A percentile compares a stretch with the other conserved stretches of the same genome.
Evolutionary conservation across 2,329 filamentous ascomycete species (phyloP).

Genomic region (Monascus ruber): DNA sequence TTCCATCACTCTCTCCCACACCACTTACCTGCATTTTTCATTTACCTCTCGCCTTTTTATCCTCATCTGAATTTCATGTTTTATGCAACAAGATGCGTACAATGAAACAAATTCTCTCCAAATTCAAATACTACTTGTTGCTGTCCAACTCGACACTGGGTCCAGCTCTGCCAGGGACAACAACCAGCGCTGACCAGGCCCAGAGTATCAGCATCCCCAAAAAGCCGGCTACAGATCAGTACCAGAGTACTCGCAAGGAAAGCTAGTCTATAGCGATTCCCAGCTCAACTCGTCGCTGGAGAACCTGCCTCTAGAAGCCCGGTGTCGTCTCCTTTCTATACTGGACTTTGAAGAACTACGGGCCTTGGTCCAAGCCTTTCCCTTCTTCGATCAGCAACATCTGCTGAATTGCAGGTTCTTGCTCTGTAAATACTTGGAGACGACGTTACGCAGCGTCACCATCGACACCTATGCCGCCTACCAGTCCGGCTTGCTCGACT

Average conservation of each 20-base stretch:
- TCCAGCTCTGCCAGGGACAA: too few relatives aligned
- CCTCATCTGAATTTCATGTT: not conserved
- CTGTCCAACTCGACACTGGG: too few relatives aligned
- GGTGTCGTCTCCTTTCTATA: constrained; percentile 10
- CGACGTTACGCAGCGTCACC: constrained; percentile 7
- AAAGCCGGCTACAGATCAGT: too few relatives aligned
- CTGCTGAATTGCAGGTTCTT: constrained; percentile 9
- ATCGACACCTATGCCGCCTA: constrained; percentile 4
- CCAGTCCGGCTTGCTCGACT: not conserved
- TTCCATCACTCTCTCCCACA: too few relatives aligned
- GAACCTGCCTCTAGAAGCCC: constrained; percentile 13
- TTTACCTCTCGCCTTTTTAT: not conserved
- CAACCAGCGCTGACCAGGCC: too few relatives aligned
- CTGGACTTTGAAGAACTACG: constrained; percentile 8
- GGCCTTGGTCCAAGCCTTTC: constrained; percentile 14
- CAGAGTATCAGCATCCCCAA: too few relatives aligned
- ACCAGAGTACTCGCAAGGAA: too few relatives aligned
- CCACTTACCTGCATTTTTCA: not conserved
- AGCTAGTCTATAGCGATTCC: too few relatives aligned
- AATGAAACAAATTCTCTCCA: too few relatives aligned
- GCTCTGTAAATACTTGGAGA: constrained; percentile 8
- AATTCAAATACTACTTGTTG: too few relatives aligned
- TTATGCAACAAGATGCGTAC: not conserved
- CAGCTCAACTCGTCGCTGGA: constrained; percentile 1
- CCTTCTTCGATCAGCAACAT: constrained; percentile 16